Conservation (phyloP, 805 yeast species). For the Candida ascalaphidarum region DNA sequence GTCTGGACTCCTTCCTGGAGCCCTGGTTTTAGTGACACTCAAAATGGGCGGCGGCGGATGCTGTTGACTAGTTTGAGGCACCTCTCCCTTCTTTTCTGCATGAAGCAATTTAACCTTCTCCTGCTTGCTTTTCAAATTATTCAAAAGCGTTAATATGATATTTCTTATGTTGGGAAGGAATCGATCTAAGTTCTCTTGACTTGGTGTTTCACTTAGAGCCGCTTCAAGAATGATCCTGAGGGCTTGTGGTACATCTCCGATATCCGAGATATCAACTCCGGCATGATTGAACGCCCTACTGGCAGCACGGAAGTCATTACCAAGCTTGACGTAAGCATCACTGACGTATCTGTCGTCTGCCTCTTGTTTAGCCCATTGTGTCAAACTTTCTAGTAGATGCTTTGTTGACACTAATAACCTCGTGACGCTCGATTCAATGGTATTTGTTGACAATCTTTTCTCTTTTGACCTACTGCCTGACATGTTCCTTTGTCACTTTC, state of each 20-base stretch:
- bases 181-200: conserved; percentile 70
- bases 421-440: conserved; percentile 74
- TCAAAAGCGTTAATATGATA: conserved; percentile 73
- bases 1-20: too few relatives aligned
- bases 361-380: conserved; percentile 82
- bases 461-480: too few relatives aligned
- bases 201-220: conserved; percentile 77
- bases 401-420: conserved; percentile 81
- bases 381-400: conserved; percentile 73
- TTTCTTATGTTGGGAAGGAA: conserved; percentile 81
- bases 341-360: conserved; percentile 81
- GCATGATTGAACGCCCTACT: conserved; percentile 70
- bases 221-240: conserved; percentile 75
- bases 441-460: conserved; percentile 21
- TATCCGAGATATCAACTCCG: conserved; percentile 73
- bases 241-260: conserved; percentile 86
- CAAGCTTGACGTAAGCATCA: conserved; percentile 82
- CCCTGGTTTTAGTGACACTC: too few relatives aligned
- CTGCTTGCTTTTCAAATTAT: conserved; percentile 76
- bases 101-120: too few relatives aligned
- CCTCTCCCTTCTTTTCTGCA: too few relatives aligned
- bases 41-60: too few relatives aligned
- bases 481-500: too few relatives aligned
- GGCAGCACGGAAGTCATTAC: conserved; percentile 87
- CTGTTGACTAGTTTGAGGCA: too few relatives aligned